Evolutionary conservation across 441 rosid genomes (phyloP).

Genomic region (Bocquillonia castaneifolia): DNA sequence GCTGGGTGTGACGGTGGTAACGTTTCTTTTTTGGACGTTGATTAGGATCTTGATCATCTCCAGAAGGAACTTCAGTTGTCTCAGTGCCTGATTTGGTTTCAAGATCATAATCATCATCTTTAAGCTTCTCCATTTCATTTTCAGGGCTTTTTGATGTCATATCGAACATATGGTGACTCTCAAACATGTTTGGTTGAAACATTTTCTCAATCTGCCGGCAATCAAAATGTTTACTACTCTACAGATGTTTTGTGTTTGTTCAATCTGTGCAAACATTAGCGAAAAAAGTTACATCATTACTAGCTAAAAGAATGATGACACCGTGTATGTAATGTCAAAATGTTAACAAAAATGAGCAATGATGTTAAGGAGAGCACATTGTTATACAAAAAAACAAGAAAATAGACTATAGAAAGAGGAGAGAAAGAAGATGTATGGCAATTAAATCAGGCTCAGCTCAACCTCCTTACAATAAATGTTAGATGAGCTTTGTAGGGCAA

Average conservation of each 20-base stretch:
- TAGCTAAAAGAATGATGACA: not conserved
- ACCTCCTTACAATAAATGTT: not conserved
- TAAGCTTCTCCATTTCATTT: conserved; percentile 54
- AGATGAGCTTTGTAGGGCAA: conserved; percentile 1
- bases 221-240: not conserved
- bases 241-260: not conserved
- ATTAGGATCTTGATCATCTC: conserved; percentile 77
- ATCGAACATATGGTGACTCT: conserved; percentile 58
- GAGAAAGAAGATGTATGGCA: not conserved
- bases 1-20: conserved; percentile 94
- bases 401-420: not conserved
- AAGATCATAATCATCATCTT: conserved; percentile 72
- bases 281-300: not conserved
- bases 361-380: not conserved
- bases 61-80: conserved; percentile 54
- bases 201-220: conserved; percentile 27
- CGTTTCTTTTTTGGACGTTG: conserved; percentile 82
- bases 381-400: not conserved
- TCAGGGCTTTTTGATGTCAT: conserved; percentile 61
- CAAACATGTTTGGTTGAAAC: conserved; percentile 75
- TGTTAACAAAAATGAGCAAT: not conserved
- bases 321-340: not conserved
- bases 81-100: conserved; percentile 80
- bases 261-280: not conserved
- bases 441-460: not conserved